Conservation (phyloP, 495 filamentous ascomycete genomes). For the Aspergillus conjunctus region DNA sequence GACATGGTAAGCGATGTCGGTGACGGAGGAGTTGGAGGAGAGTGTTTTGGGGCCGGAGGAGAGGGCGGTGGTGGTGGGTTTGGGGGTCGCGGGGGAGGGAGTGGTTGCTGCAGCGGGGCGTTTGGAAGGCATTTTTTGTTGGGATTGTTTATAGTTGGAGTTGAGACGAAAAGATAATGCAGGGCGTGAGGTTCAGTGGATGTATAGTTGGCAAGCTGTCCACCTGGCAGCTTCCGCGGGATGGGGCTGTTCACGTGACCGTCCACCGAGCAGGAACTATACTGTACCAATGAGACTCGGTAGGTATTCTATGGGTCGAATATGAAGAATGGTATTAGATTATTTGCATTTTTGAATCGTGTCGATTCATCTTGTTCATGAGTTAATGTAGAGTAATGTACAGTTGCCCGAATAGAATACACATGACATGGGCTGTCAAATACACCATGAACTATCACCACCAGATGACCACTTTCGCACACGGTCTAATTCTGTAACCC, state of each 20-base stretch:
- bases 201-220: constrained; percentile 17
- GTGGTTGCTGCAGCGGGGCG: constrained; percentile 43
- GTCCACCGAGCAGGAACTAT: neutral
- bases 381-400: neutral
- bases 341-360: neutral
- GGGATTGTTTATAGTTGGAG: neutral
- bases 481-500: neutral
- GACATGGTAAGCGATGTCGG: constrained; percentile 57
- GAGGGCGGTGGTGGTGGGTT: constrained; percentile 34
- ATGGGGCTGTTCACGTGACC: constrained; percentile 7
- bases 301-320: too few relatives aligned
- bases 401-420: neutral
- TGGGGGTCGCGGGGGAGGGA: constrained; percentile 32
- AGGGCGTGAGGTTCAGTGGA: neutral
- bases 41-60: constrained; percentile 48
- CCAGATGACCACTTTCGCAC: neutral
- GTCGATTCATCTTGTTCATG: neutral
- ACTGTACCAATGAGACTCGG: neutral
- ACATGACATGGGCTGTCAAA: neutral
- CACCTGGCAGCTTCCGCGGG: neutral
- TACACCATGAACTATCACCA: neutral
- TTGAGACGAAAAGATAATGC: constrained; percentile 2
- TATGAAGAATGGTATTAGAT: neutral
- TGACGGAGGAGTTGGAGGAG: constrained; percentile 48
- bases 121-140: constrained; percentile 52